Evolutionary conservation across 1,284 basidiomycete genomes (phyloP).

Genomic region (Trichosporon asahii): DNA sequence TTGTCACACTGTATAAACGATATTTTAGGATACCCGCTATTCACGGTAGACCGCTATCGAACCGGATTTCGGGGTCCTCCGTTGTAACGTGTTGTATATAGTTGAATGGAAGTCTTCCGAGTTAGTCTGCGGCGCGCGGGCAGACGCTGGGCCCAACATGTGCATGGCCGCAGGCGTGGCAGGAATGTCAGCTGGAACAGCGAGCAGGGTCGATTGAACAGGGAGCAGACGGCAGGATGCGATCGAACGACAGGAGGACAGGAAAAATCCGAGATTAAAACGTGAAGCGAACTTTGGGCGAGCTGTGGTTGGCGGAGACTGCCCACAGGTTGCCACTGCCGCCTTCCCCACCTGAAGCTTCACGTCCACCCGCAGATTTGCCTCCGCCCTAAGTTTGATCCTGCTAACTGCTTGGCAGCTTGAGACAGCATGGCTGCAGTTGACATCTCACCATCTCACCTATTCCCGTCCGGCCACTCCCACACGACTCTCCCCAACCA

Average conservation of each 20-base stretch:
- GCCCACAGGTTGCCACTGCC: conserved; percentile 4
- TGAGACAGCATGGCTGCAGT: conserved; percentile 2
- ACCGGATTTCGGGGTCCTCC: not conserved
- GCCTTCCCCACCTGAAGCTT: conserved; percentile 5
- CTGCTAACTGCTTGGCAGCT: not conserved
- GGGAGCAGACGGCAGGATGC: not conserved
- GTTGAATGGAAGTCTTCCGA: not conserved
- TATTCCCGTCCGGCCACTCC: not conserved
- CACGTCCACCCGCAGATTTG: conserved; percentile 2
- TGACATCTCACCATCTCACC: conserved; percentile 9
- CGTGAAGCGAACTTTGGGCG: not conserved
- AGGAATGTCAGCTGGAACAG: not conserved
- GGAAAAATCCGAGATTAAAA: conserved; percentile 1
- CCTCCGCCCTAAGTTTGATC: conserved; percentile 8
- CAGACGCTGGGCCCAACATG: not conserved
- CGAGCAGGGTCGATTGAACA: not conserved
- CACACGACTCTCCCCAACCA: not conserved
- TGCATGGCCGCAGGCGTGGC: not conserved
- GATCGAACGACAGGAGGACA: not conserved
- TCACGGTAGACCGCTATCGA: not conserved
- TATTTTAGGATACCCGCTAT: conserved; percentile 7
- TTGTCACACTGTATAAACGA: conserved; percentile 1
- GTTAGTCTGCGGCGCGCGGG: not conserved
- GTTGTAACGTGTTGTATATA: conserved; percentile 10
- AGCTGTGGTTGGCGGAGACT: not conserved